Conservation (phyloP, 73 alveolate species). For the Paramecium caudatum region DNA sequence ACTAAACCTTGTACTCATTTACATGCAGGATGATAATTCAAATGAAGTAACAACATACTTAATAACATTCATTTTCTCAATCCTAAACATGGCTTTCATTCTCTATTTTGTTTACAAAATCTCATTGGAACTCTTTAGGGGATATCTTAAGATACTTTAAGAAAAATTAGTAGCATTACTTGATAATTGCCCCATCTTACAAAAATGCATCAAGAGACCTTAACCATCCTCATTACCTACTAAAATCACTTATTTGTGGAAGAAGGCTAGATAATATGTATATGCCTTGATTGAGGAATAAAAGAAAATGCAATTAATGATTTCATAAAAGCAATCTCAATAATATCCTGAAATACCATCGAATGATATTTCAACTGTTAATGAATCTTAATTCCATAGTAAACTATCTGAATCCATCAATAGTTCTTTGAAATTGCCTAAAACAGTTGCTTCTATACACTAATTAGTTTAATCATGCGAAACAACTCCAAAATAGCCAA, state of each 20-base stretch:
- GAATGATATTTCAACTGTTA: no score
- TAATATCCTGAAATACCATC: no score
- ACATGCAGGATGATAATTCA: not conserved
- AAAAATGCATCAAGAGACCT: not conserved
- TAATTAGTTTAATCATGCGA: no score
- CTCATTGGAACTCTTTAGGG: not conserved
- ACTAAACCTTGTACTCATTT: not conserved
- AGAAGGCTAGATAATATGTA: not conserved
- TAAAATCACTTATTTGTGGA: not conserved
- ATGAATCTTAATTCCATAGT: no score
- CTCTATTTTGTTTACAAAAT: conserved; percentile 19
- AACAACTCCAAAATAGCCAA: no score
- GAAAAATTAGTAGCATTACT: not conserved
- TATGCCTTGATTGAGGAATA: no score
- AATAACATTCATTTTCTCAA: not conserved
- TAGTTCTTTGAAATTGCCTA: no score
- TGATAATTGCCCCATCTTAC: not conserved
- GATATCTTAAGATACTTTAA: not conserved
- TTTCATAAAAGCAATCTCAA: no score
- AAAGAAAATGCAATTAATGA: no score
- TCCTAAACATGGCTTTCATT: not conserved
- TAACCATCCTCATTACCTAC: not conserved
- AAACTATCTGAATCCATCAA: no score
- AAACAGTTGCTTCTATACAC: no score
- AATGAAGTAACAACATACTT: not conserved